phyloP scores from a whole-genome alignment of 2,329 filamentous ascomycete genomes.

The Aspergillus novofumigatus region DNA sequence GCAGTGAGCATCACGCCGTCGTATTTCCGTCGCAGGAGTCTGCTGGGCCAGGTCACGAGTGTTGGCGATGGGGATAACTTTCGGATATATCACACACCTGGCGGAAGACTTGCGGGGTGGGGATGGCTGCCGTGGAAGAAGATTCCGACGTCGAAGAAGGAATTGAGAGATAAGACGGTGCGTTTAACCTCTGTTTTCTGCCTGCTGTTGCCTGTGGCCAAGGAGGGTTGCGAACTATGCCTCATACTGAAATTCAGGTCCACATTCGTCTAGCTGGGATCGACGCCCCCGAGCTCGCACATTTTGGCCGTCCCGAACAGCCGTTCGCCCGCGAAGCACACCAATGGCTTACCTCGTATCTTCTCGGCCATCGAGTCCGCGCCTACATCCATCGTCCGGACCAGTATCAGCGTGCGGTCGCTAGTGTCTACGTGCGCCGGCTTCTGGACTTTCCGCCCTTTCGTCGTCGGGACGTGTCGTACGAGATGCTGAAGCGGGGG shows the following conservation, averaged over 20 bases:
- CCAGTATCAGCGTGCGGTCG: constrained; percentile 89
- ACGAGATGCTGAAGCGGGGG: constrained; percentile 82
- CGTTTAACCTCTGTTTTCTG: constrained; percentile 21
- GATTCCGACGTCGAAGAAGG: constrained; percentile 64
- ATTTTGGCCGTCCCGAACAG: constrained; percentile 86
- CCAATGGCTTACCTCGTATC: constrained; percentile 70
- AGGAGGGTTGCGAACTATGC: neutral
- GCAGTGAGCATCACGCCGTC: constrained; percentile 69
- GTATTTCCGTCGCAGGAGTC: constrained; percentile 68
- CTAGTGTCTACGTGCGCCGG: constrained; percentile 71
- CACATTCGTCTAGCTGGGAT: constrained; percentile 85
- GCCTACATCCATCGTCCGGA: constrained; percentile 80
- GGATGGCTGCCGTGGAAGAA: constrained; percentile 74
- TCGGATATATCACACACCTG: constrained; percentile 88
- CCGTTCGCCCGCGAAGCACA: constrained; percentile 78
- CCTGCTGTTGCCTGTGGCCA: neutral
- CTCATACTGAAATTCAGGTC: constrained; percentile 49
- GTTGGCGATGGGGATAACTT: constrained; percentile 98
- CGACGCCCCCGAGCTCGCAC: constrained; percentile 87
- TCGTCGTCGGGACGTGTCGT: constrained; percentile 73
- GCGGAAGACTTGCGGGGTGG: constrained; percentile 84
- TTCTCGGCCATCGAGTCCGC: constrained; percentile 69
- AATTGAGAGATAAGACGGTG: constrained; percentile 75
- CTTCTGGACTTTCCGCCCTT: constrained; percentile 37
- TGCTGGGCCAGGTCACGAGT: constrained; percentile 84